A percentile compares a stretch with the other conserved stretches of the same genome.
These are phyloP conservation scores for Dissophora ornata DNA, from an alignment of 192 early-diverging fungal species.

Conservation along the genomic window DNA sequence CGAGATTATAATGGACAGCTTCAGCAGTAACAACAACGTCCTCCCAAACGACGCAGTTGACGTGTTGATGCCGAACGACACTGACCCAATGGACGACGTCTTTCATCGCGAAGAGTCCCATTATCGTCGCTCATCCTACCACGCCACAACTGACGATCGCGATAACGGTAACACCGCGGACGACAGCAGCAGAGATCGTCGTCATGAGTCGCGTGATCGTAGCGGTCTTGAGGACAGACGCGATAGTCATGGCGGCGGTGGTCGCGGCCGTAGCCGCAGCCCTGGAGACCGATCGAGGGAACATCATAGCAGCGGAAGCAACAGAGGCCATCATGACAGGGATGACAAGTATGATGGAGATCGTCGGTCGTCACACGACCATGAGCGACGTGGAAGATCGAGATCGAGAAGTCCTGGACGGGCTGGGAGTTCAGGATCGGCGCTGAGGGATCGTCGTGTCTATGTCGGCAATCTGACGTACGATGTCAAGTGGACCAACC, in stretches of 20 bases:
- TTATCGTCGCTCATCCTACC: conserved; percentile 34
- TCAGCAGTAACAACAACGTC: background rate
- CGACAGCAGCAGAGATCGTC: conserved; percentile 10
- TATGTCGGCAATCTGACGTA: conserved; percentile 88
- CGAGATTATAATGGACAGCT: conserved; percentile 1
- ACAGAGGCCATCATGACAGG: conserved; percentile 4
- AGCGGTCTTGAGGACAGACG: background rate
- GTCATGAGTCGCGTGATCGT: conserved; percentile 23
- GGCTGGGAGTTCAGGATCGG: background rate
- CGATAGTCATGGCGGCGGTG: background rate
- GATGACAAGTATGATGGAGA: conserved; percentile 41
- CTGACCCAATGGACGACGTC: conserved; percentile 21
- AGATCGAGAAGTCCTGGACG: conserved; percentile 42
- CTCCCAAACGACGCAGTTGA: conserved; percentile 1
- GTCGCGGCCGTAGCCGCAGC: conserved; percentile 5
- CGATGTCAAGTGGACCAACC: conserved; percentile 77
- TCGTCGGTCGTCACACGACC: conserved; percentile 10
- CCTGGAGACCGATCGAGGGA: background rate
- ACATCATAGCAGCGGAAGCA: background rate
- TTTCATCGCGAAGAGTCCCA: conserved; percentile 26
- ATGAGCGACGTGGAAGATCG: conserved; percentile 12
- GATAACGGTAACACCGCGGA: background rate
- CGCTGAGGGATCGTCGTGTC: conserved; percentile 68
- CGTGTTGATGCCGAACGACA: conserved; percentile 24
- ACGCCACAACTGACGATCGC: too few species aligned